Evolutionary conservation across 257 asterid species (phyloP), one percentile per base, ranked within the genome.

Genomic region (Phtheirospermum japonicum): DNA sequence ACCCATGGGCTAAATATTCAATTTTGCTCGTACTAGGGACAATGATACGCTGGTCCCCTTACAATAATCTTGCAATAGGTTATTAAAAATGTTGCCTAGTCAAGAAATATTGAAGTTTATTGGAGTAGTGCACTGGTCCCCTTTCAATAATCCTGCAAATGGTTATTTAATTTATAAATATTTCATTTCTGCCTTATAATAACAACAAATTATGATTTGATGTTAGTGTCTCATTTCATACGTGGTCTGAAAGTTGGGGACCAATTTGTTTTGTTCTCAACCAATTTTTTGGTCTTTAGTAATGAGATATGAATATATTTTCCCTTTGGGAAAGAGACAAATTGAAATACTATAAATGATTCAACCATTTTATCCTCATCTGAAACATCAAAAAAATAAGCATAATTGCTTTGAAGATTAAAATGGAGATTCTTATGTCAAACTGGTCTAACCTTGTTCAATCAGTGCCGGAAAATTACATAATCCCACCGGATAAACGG

Each of bases 371-470:
- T 6, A 9, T 36, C 11, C 4, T 36, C 2, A 2, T 36, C 10
- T 6, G 42, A 1, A 36, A 6, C 2, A 36, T 36, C n/a, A n/a
- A n/a, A n/a, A n/a, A n/a, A n/a, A n/a, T n/a, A n/a, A n/a, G n/a
- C n/a, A n/a, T n/a, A n/a, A n/a, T n/a, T n/a, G n/a, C 42, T 9
- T 6, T 36, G 42, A 36, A 36, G 42, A 36, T 36, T 6, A 36
- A 14, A 5, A 45, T 45, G 53, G 28, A 48, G 10, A 48, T 48
- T 48, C 53, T 48, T 6, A 48, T 48, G 53, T 48, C 53, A 48
- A 48, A 48, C 53, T 48, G 53, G 53, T 48, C 18, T 6, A 17
- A 48, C 8, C 23, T 13, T 48, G 53, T 16, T 48, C 53, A 16
- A 48, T 14, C 0, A 5, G 0, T 48, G 53, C 53, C 53, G 0